phyloP scores from a whole-genome alignment of 768 basidiomycete species.

The Amanita molliuscula region DNA sequence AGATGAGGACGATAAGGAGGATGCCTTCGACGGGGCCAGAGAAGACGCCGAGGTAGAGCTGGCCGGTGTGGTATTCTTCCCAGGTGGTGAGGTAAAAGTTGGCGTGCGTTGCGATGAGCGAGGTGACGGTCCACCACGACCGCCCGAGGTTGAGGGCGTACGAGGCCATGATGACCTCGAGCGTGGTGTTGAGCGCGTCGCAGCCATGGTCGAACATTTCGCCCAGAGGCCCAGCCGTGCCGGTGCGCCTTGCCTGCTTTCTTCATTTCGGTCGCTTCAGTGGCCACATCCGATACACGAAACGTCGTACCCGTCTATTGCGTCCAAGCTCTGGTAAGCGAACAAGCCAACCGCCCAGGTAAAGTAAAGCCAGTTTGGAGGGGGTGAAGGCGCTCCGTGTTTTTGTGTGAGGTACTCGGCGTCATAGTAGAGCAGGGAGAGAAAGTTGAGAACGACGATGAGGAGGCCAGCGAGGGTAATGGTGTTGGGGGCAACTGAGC shows the following conservation, averaged over 20 bases:
- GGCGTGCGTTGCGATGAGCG: constrained; percentile 64
- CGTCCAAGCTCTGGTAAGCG: constrained; percentile 82
- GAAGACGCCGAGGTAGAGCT: constrained; percentile 85
- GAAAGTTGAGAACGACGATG: constrained; percentile 78
- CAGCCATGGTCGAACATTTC: constrained; percentile 99
- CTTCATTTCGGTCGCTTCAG: constrained; percentile 26
- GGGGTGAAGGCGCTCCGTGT: constrained; percentile 40
- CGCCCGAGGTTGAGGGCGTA: constrained; percentile 86
- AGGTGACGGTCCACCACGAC: constrained; percentile 95
- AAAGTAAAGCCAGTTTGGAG: constrained; percentile 85
- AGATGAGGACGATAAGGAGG: constrained; percentile 71
- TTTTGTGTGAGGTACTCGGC: constrained; percentile 63
- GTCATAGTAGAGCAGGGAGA: constrained; percentile 77
- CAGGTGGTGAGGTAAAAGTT: constrained; percentile 81
- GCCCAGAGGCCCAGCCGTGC: constrained; percentile 95
- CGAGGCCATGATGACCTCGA: constrained; percentile 76
- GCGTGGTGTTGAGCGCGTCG: constrained; percentile 91
- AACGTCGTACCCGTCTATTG: constrained; percentile 70
- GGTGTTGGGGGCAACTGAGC: constrained; percentile 79
- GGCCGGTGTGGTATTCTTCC: constrained; percentile 86
- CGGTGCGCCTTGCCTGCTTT: constrained; percentile 91
- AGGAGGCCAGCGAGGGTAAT: constrained; percentile 81
- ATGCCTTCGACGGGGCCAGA: constrained; percentile 98
- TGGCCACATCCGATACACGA: not conserved
- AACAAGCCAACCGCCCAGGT: constrained; percentile 91